phyloP scores from a whole-genome alignment of 345 rosid genomes.

The Moricandia arvensis region DNA sequence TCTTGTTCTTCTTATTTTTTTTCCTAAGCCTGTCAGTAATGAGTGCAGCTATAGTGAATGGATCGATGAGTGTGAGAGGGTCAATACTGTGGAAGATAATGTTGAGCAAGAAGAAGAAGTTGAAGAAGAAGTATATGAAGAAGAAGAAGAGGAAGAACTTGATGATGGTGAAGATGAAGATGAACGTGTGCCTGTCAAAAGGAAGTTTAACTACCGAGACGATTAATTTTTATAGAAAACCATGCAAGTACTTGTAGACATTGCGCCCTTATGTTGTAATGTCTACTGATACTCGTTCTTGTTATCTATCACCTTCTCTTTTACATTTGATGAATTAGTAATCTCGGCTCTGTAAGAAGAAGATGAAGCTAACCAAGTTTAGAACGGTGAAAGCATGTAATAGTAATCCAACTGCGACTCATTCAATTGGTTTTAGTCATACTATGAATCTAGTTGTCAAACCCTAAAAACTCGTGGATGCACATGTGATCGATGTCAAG shows the following conservation, averaged over 20 bases:
- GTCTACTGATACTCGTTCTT: conserved; percentile 13
- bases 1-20: background rate
- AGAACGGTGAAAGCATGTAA: too few relatives aligned
- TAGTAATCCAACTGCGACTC: too few relatives aligned
- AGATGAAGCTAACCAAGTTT: conserved; percentile 60
- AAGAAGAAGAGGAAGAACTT: conserved; percentile 39
- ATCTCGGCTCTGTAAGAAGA: too few relatives aligned
- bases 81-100: conserved; percentile 62
- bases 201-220: too few relatives aligned
- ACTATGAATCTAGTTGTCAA: too few relatives aligned
- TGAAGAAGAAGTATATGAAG: too few relatives aligned
- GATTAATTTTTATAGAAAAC: conserved; percentile 9
- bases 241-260: conserved; percentile 14
- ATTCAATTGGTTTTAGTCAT: too few relatives aligned
- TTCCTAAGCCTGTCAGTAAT: background rate
- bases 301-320: conserved; percentile 32
- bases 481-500: too few relatives aligned
- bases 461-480: too few relatives aligned
- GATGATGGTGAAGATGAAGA: conserved; percentile 41
- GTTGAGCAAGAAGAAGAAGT: conserved; percentile 49
- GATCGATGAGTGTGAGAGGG: conserved; percentile 96
- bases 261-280: conserved; percentile 20
- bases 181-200: conserved; percentile 25
- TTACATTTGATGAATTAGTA: conserved; percentile 54
- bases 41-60: conserved; percentile 86